Base-by-base conservation (phyloP, 2,329 filamentous ascomycete species). In the Penicillium occitanis region DNA sequence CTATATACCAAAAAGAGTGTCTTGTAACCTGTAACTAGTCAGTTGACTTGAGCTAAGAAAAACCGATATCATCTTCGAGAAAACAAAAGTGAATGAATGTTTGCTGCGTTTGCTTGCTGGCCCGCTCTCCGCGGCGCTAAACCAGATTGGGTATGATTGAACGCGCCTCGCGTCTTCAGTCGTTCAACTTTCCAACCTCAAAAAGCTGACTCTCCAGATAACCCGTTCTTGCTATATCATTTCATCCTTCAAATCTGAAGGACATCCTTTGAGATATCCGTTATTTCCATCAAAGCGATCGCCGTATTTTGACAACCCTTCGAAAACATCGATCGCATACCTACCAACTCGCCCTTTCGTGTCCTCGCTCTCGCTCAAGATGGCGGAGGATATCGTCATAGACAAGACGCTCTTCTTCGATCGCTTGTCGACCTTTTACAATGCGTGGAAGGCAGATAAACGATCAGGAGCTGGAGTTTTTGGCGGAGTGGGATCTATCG, bases 361-460 rank as follows among this genome's bases (percentile, higher is more conserved):
- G n/a, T 60, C 37, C 8, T 60, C 25, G 22, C 37, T 46, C 19
- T 64, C 51, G 51, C 44, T 63, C 70, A 73, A 55, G 60, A 90
- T 90, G 88, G 85, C 85, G 72, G 87, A 89, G 75, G 91, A 96
- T 81, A 96, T 99, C 82, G 92, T 91, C 82, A 97, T 99, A 84
- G 93, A 98, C 84, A 91, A 90, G 83, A 90, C 90, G 80, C 85
- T 89, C 78, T 99, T 99, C 84, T 93, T 97, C 80, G 93, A 95
- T 83, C 93, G 95, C 76, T 86, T 98, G 71, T 90, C 90, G 71
- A 90, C 90, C 76, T 90, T 99, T 74, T 87, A 93, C 77, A 89
- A 91, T 73, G 88, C 92, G 82, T 99, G 96, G 95, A 98, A 97
- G 85, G 89, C 91, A 74, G 94, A 98, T 85, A 94, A 96, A 84